Evolutionary conservation across 2,329 filamentous ascomycete species (phyloP), one percentile per base, ranked within the genome.

Genomic region (Calonectria fujianensis): DNA sequence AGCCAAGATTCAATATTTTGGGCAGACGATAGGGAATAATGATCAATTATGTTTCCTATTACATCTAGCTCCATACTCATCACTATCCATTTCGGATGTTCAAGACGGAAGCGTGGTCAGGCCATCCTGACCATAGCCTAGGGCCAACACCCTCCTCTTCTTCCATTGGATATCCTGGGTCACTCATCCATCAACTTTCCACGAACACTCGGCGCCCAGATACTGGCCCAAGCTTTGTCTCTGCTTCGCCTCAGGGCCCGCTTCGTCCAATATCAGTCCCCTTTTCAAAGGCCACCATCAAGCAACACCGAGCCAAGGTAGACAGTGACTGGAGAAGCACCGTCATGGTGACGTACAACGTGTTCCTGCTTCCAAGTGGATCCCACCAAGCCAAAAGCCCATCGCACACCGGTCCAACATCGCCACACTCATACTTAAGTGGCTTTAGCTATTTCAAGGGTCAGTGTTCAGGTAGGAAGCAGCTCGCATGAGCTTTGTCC

Each of bases 301-400:
- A 57, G 16, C 52, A 32, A 32, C 14, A 13, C 29, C 9, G 18
- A n/a, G 18, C 29, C 52, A 57, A n/a, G 31, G 31, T 8, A 57
- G 8, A 35, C 52, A 32, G 11, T 29, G 18, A 57, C 29, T 16
- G 9, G 52, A 54, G 29, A 24, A n/a, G 18, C 18, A 20, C n/a
- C 31, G 52, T 35, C 52, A 57, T 57, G 10, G 31, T 57, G 52
- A 57, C 29, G 29, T 13, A 57, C 52, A 32, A 57, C 52, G 52
- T 57, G 52, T 57, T 57, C 52, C 52, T 57, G 31, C 52, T 57
- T 35, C 20, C 16, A 35, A 10, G 52, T 57, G 52, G 52, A n/a
- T n/a, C 52, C n/a, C 16, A n/a, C 29, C 4, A 32, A 35, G 9
- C 32, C 11, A 35, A 35, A 32, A 31, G 24, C 27, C 13, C 14